Evolutionary conservation across 257 asterid genomes (phyloP).

Genomic region (Salvia miltiorrhiza): DNA sequence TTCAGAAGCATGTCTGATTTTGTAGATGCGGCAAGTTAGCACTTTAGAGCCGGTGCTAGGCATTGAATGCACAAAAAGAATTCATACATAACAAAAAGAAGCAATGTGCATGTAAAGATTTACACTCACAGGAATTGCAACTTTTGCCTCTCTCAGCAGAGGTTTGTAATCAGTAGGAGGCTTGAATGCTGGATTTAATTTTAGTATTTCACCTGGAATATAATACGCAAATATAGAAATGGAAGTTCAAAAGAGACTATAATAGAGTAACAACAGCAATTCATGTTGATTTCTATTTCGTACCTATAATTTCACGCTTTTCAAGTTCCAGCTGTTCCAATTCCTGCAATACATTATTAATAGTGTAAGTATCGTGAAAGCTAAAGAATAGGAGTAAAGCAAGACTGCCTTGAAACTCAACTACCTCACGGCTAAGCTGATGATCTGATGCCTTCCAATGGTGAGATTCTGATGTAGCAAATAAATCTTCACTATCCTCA

Average conservation of each 20-base stretch:
- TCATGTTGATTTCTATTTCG: conserved; percentile 20
- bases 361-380: conserved; percentile 25
- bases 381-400: conserved; percentile 9
- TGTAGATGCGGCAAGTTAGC: conserved; percentile 9
- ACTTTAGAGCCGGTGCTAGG: not conserved
- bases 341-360: conserved; percentile 37
- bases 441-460: conserved; percentile 34
- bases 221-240: not conserved
- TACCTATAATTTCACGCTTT: conserved; percentile 83
- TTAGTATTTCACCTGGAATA: conserved; percentile 71
- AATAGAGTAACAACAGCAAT: conserved; percentile 3
- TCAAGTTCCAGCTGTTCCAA: conserved; percentile 62
- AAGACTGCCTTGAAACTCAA: conserved; percentile 17
- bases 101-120: conserved; percentile 8
- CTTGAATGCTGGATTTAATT: conserved; percentile 74
- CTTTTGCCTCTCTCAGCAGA: conserved; percentile 70
- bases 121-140: conserved; percentile 80
- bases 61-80: not conserved
- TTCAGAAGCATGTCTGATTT: conserved; percentile 2
- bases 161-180: conserved; percentile 84
- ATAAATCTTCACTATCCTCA: conserved; percentile 35
- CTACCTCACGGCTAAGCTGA: conserved; percentile 62
- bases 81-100: not conserved
- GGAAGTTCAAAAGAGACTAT: not conserved
- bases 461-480: conserved; percentile 32